Evolutionary conservation across 169 alveolate genomes (phyloP), one percentile per base, ranked within the genome.

Genomic region (Plasmodium relictum): DNA sequence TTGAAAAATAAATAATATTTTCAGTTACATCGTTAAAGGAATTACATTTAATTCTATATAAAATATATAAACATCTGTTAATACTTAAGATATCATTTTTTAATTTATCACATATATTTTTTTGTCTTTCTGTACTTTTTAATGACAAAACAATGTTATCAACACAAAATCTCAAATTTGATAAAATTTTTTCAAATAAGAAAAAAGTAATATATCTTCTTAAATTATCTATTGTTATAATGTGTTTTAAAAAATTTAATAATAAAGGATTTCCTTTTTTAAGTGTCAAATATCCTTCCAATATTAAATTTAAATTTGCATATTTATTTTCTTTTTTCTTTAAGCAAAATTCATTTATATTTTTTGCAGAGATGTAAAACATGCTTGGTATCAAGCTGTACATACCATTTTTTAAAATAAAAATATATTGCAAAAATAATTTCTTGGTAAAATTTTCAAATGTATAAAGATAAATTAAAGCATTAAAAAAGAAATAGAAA

Each of bases 311-410:
- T 16, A 83, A 62, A 24, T 54, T 83, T 20, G 91, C 72, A 52
- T 50, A 66, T 83, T 39, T 83, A 26, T 83, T 68, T 61, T 83
- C 91, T n/a, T 56, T 83, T 54, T 68, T 83, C 54, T 52, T 68
- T 68, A 83, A 83, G 52, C 91, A 83, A 54, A 83, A 83, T 39
- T 83, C 85, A 56, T 68, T 83, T 62, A 83, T 9, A 83, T 68
- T 83, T 4, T 68, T 83, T 4, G 72, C 85, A 66, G 91, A 83
- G 9, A 68, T 8, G 12, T 31, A 83, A 31, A 83, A 83, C 39
- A 83, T 0, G 66, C 91, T 83, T 3, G 91, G 85, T 48, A 83
- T 83, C 24, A 48, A 52, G 41, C 91, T 83, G 62, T 68, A 68
- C 22, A 83, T 9, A 2, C 66, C 72, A 54, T 83, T 83, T 48